These are phyloP conservation scores for Endocalyx cinctus DNA, from an alignment of 2,329 filamentous ascomycete genomes.

Conservation along the genomic window DNA sequence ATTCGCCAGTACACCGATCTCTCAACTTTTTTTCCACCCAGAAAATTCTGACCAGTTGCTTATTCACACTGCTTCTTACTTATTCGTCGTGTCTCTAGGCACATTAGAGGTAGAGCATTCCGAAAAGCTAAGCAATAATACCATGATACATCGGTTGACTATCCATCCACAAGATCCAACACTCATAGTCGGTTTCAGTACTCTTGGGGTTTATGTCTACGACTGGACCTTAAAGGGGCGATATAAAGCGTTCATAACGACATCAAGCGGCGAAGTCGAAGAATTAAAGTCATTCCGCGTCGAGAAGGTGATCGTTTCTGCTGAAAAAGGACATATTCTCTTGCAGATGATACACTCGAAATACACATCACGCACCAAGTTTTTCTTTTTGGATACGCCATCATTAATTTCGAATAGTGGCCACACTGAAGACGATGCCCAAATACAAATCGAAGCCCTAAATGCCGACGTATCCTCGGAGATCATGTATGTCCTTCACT, in stretches of 20 bases:
- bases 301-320: neutral
- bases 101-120: constrained; percentile 3
- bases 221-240: neutral
- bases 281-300: no score
- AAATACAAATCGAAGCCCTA: no score
- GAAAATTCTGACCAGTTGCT: neutral
- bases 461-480: neutral
- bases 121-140: no score
- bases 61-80: neutral
- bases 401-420: no score
- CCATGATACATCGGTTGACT: no score
- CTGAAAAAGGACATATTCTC: neutral
- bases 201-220: constrained; percentile 1
- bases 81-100: constrained; percentile 2
- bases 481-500: neutral
- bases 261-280: no score
- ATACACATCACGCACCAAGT: neutral
- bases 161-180: constrained; percentile 13
- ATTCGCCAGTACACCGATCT: constrained; percentile 10
- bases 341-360: constrained; percentile 7
- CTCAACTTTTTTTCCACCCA: constrained; percentile 11
- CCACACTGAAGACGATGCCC: no score
- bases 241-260: no score
- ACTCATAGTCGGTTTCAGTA: constrained; percentile 14
- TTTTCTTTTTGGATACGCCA: neutral